These are phyloP conservation scores for Rhodotorula babjevae DNA, from an alignment of 768 basidiomycete species.

Conservation along the genomic window DNA sequence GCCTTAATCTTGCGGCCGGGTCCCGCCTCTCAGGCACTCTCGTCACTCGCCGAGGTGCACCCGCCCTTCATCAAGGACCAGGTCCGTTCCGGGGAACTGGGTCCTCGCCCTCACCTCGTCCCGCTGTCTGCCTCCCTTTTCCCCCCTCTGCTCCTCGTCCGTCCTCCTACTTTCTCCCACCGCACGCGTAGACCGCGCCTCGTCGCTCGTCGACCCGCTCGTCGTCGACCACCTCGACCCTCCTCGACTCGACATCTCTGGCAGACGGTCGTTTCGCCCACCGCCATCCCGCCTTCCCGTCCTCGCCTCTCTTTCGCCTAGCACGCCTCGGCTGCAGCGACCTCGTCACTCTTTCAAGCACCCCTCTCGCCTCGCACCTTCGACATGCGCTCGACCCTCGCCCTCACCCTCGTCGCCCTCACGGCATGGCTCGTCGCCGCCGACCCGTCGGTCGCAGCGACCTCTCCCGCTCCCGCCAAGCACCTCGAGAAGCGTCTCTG, in stretches of 20 bases:
- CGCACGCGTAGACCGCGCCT: neutral
- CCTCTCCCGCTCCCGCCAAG: neutral
- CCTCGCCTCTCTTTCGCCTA: neutral
- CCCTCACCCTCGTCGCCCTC: slow-evolving; percentile 1
- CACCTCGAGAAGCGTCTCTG: slow-evolving; percentile 22
- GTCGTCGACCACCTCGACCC: neutral
- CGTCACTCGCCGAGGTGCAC: neutral
- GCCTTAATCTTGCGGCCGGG: too few species aligned
- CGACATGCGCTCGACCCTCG: neutral
- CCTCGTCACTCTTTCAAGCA: neutral
- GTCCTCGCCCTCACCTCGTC: neutral
- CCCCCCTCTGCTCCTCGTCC: neutral
- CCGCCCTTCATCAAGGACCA: neutral
- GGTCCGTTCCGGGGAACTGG: neutral
- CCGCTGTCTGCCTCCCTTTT: too few species aligned
- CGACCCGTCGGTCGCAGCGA: neutral
- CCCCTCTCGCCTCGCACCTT: neutral
- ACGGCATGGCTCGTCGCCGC: neutral
- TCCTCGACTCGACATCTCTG: neutral
- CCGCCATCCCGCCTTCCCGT: neutral
- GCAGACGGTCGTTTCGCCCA: neutral
- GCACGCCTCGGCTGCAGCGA: slow-evolving; percentile 1
- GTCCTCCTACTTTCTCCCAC: neutral
- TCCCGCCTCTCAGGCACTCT: too few species aligned
- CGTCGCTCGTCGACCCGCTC: neutral